Conservation (phyloP, 176 grass and related monocot species). For the Metroxylon sagu region DNA sequence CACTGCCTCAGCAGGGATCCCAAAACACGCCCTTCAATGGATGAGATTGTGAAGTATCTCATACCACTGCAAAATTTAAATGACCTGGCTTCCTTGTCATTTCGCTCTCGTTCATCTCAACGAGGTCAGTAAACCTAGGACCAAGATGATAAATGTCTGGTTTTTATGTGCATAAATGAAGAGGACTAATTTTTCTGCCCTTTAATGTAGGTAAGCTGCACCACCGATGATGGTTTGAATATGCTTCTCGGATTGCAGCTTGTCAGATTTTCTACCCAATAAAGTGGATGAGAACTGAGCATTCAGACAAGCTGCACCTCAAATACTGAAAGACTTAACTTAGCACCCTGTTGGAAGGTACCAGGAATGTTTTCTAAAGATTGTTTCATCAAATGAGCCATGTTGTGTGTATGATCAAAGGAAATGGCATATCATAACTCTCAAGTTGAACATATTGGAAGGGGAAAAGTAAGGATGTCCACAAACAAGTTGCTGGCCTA, state of each 20-base stretch:
- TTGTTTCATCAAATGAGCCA: neutral
- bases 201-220: slow-evolving; percentile 38
- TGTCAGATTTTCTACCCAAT: slow-evolving; percentile 9
- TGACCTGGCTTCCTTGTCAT: slow-evolving; percentile 53
- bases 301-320: neutral
- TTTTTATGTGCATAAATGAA: neutral
- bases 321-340: slow-evolving; percentile 6
- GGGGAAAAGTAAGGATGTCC: too few relatives aligned
- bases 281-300: slow-evolving; percentile 6
- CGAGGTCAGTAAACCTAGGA: slow-evolving; percentile 41
- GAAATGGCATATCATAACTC: too few relatives aligned
- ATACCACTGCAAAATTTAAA: slow-evolving; percentile 67
- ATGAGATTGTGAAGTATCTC: slow-evolving; percentile 58
- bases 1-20: slow-evolving; percentile 66
- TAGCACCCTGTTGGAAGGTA: neutral
- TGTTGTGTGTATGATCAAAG: too few relatives aligned
- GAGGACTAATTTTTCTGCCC: neutral
- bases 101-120: slow-evolving; percentile 42
- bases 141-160: neutral
- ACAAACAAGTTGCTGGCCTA: too few relatives aligned
- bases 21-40: slow-evolving; percentile 65
- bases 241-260: neutral
- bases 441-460: too few relatives aligned
- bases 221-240: slow-evolving; percentile 20
- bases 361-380: slow-evolving; percentile 2